phyloP scores from a whole-genome alignment of 441 rosid genomes.

The Pelargonium cotyledonis region DNA sequence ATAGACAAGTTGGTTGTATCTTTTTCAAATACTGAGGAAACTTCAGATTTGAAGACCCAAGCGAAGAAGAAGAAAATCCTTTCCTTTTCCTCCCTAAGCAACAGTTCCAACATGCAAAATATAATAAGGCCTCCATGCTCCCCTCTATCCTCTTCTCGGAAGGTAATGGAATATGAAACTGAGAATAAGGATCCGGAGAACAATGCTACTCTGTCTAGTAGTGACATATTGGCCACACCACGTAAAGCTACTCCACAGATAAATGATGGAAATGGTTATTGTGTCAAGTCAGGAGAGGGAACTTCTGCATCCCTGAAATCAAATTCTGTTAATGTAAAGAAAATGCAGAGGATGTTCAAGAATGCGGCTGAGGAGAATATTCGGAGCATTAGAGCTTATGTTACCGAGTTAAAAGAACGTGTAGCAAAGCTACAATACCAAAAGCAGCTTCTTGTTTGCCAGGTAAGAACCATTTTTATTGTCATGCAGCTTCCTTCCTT shows the following conservation, averaged over 20 bases:
- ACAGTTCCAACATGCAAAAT: slow-evolving; percentile 54
- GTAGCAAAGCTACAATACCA: slow-evolving; percentile 96
- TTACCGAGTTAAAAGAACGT: slow-evolving; percentile 94
- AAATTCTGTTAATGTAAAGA: slow-evolving; percentile 93
- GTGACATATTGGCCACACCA: slow-evolving; percentile 30
- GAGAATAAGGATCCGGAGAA: slow-evolving; percentile 83
- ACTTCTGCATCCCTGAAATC: slow-evolving; percentile 66
- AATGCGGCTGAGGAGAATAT: slow-evolving; percentile 99
- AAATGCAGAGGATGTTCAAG: slow-evolving; percentile 98
- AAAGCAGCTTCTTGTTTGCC: slow-evolving; percentile 97
- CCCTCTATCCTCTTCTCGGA: slow-evolving; percentile 70
- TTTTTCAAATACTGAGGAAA: slow-evolving; percentile 54
- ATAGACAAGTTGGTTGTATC: slow-evolving; percentile 93
- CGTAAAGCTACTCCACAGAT: slow-evolving; percentile 68
- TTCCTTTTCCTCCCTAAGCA: slow-evolving; percentile 68
- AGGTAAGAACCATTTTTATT: slow-evolving; percentile 36
- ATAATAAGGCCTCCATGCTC: slow-evolving; percentile 89
- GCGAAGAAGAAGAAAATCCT: slow-evolving; percentile 64
- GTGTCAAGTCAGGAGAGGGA: slow-evolving; percentile 73
- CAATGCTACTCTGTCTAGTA: slow-evolving; percentile 36
- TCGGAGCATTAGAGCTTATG: slow-evolving; percentile 85
- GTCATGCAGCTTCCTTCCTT: too few species aligned
- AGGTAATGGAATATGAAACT: slow-evolving; percentile 57
- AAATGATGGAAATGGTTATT: slow-evolving; percentile 70
- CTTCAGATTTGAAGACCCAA: slow-evolving; percentile 41